Evolutionary conservation across 371 early-diverging fungal genomes (phyloP), one percentile per base, ranked within the genome.

Genomic region (Mortierella sp.): DNA sequence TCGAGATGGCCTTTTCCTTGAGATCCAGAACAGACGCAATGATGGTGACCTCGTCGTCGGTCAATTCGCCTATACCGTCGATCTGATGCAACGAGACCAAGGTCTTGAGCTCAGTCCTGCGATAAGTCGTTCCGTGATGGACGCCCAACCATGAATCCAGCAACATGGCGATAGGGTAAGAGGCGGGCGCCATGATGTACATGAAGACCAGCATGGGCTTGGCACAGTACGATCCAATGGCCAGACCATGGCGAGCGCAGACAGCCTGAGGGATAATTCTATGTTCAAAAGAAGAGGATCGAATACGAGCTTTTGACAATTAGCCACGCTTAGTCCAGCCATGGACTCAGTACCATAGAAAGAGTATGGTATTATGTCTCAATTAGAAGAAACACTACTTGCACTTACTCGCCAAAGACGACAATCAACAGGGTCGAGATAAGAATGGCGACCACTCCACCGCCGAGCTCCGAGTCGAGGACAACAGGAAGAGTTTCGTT

Each of bases 401-500:
- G 28, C 24, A 90, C 93, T 89, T 90, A 94, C 94, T 98, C 98
- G 77, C 98, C 98, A 90, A 98, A 98, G 26, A 98, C 88, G 57
- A 98, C 96, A 79, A 98, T 95, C 55, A 97, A 84, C 0, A 91
- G 94, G 3, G 97, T 97, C 3, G 98, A 98, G 11, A 94, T 91
- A 6, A 98, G 85, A 69, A 99, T 93, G 3, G 99, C 99, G 72
- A 93, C 91, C 70, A 96, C 94, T 44, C 95, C 94, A 69, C 96
- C 95, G 55, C 94, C 94, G 14, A 94, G 87, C 1, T 96, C 90
- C 14, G 90, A 90, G 79, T 97, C 96, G 71, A 97, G 89, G 76
- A 99, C 91, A 57, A 98, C 96, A 5, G 99, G 99, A 67, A 99
- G 88, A 0, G 98, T 96, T 87, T 98, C 98, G 88, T 98, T 98